A percentile compares a stretch with the other conserved stretches of the same genome.
These are phyloP conservation scores for Fusarium sp. DNA, from an alignment of 2,329 filamentous ascomycete species.

Conservation along the genomic window DNA sequence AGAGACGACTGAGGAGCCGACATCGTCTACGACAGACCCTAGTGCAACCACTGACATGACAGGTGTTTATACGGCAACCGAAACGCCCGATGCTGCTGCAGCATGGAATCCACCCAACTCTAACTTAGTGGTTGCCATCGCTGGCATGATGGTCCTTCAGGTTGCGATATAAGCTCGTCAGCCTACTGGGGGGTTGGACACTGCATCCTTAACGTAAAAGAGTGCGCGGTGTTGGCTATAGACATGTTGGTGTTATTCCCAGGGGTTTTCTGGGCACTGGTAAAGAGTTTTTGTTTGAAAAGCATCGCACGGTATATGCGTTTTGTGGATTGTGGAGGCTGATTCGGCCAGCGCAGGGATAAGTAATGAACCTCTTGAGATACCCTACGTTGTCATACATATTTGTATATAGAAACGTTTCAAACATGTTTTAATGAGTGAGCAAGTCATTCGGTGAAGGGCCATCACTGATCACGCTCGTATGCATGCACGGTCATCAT, in stretches of 20 bases:
- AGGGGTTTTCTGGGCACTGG: not conserved
- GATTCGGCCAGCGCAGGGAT: not conserved
- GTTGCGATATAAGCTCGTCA: slow-evolving; percentile 10
- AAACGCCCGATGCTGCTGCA: slow-evolving; percentile 49
- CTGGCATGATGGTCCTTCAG: slow-evolving; percentile 23
- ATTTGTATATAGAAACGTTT: slow-evolving; percentile 19
- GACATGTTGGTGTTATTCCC: slow-evolving; percentile 5
- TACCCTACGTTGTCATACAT: slow-evolving; percentile 25
- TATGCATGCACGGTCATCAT: not conserved
- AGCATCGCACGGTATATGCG: slow-evolving; percentile 16
- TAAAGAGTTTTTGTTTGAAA: slow-evolving; percentile 11
- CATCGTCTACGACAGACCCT: slow-evolving; percentile 38
- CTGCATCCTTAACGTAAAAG: not conserved
- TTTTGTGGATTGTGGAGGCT: slow-evolving; percentile 5
- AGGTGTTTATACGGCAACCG: slow-evolving; percentile 56
- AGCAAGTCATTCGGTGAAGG: not conserved
- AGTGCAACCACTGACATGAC: slow-evolving; percentile 46
- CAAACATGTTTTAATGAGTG: not conserved
- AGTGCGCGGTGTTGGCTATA: slow-evolving; percentile 3
- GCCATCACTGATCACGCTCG: not conserved
- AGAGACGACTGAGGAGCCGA: slow-evolving; percentile 42
- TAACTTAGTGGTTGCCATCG: slow-evolving; percentile 26
- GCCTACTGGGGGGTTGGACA: not conserved
- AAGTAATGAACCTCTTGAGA: slow-evolving; percentile 21
- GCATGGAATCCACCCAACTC: slow-evolving; percentile 29